A percentile compares a stretch with the other conserved stretches of the same genome.
Conservation (phyloP, 2,329 filamentous ascomycete species). For the Ophiostoma sp. region DNA sequence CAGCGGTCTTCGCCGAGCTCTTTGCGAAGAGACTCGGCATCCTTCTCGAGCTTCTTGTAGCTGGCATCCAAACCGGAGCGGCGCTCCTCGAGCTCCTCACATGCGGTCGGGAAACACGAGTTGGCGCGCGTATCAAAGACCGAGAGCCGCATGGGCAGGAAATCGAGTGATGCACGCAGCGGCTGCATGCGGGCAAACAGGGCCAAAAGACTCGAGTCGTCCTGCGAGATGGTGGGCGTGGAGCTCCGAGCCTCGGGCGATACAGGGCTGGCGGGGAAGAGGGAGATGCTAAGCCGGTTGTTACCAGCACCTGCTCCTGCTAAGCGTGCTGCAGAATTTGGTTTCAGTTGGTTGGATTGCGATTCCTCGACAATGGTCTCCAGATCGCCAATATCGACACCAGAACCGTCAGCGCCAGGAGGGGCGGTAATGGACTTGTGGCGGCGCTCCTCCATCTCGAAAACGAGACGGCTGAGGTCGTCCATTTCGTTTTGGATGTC, state of each 20-base stretch:
- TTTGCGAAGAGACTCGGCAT: constrained; percentile 81
- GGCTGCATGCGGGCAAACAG: constrained; percentile 95
- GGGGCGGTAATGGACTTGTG: constrained; percentile 70
- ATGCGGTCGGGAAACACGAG: constrained; percentile 78
- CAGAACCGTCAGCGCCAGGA: constrained; percentile 50
- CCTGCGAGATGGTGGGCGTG: constrained; percentile 56
- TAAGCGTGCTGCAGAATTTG: constrained; percentile 40
- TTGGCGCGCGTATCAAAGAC: constrained; percentile 77
- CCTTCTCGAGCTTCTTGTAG: constrained; percentile 82
- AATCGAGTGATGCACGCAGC: constrained; percentile 84
- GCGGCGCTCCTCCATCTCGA: constrained; percentile 95
- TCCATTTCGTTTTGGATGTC: constrained; percentile 81
- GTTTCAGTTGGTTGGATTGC: constrained; percentile 29
- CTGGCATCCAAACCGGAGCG: constrained; percentile 69
- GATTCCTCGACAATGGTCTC: constrained; percentile 91
- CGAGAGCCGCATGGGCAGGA: constrained; percentile 87
- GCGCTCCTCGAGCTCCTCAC: constrained; percentile 76
- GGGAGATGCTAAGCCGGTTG: constrained; percentile 63
- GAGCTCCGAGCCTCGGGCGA: constrained; percentile 40
- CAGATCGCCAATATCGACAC: constrained; percentile 74
- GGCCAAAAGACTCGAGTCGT: constrained; percentile 82
- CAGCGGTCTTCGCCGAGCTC: constrained; percentile 94
- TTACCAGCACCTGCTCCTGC: constrained; percentile 32
- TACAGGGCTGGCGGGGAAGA: constrained; percentile 57
- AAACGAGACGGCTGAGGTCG: constrained; percentile 63